Base-by-base conservation (phyloP, 495 filamentous ascomycete genomes). In the Penicillium diatomitis region DNA sequence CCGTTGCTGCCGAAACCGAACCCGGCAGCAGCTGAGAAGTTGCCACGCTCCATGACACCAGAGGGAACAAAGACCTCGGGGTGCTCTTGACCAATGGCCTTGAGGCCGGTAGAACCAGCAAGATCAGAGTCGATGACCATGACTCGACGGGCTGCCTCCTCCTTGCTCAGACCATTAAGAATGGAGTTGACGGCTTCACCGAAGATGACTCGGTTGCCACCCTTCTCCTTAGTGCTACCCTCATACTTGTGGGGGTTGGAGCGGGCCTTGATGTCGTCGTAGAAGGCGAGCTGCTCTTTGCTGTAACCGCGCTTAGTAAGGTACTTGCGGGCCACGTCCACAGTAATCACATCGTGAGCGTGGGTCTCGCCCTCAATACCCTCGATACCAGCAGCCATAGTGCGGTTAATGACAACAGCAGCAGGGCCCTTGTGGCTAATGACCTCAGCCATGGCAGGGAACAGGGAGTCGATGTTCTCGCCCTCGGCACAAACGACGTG, bases 71-170 rank as follows among this genome's bases (percentile, higher is more conserved):
- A 70, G 8, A 62, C 57, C 39, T 70, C 67, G 8, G 67, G 67
- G 50, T 70, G 67, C 46, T 59, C 50, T 6, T 52, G 42, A 9
- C 50, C 53, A 41, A 70, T 70, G 11, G 54, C 61, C 51, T 70
- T 70, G 35, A 70, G 49, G 8, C 67, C 67, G n/a, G 67, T 70
- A 1, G 67, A 70, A 28, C 67, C 67, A 12, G 63, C 67, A 9
- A 70, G 57, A 51, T 70, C 67, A 2, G 67, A 70, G 56, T 70
- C 67, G 41, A 70, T 70, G 31, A 70, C 67, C 67, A 70, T 68
- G n/a, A 70, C 67, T 0, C 67, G 65, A n/a, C 56, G 60, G 31
- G 49, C 49, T 11, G 67, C 67, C 12, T 70, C 67, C 31, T 68
- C 63, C 45, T 68, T 64, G 52, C 65, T 68, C 31, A 70, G 46